These are phyloP conservation scores for Diphasiastrum complanatum DNA, from an alignment of 83 land plant species.

Conservation along the genomic window DNA sequence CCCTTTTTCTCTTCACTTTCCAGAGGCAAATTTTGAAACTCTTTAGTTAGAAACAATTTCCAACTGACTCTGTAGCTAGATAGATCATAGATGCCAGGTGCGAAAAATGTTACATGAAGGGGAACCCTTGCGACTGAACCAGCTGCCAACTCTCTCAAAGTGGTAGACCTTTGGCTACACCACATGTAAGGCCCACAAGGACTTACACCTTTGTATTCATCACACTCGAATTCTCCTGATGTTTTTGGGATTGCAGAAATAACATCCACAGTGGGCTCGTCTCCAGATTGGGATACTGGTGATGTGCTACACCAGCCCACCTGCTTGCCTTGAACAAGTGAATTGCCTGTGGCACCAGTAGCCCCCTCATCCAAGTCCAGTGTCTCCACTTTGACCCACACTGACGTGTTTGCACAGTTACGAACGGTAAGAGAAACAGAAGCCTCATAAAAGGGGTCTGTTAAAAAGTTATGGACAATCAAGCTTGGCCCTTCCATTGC, in stretches of 20 bases:
- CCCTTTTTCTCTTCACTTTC: no score
- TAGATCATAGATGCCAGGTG: slow-evolving; percentile 37
- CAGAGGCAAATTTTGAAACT: no score
- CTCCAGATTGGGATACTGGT: not conserved
- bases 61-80: slow-evolving; percentile 31
- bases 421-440: slow-evolving; percentile 20
- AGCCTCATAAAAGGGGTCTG: slow-evolving; percentile 25
- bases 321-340: slow-evolving; percentile 9
- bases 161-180: slow-evolving; percentile 21
- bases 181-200: slow-evolving; percentile 30
- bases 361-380: slow-evolving; percentile 8
- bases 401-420: slow-evolving; percentile 24
- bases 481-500: slow-evolving; percentile 34
- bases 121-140: slow-evolving; percentile 25
- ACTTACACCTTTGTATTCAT: not conserved
- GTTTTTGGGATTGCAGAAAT: no score
- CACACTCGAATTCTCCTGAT: not conserved
- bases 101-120: slow-evolving; percentile 26
- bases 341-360: not conserved
- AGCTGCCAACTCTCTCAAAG: slow-evolving; percentile 10
- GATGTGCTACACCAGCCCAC: slow-evolving; percentile 23
- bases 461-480: slow-evolving; percentile 24
- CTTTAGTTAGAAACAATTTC: no score
- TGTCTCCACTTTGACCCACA: slow-evolving; percentile 28
- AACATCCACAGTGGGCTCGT: no score